Conservation (phyloP, 164 flowering plant species). For the Akebia trifoliata region DNA sequence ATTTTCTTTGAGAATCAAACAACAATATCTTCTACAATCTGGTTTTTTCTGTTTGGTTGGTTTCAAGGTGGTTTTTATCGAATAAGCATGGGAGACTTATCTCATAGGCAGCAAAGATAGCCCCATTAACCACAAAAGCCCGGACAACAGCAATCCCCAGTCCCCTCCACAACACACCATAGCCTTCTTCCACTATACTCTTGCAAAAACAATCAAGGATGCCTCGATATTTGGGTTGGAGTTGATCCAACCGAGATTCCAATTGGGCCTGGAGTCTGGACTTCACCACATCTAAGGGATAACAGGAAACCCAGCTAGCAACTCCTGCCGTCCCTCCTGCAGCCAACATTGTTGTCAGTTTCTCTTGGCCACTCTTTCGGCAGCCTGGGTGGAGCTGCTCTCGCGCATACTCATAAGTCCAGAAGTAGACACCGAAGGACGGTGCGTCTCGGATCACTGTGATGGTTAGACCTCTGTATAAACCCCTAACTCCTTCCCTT, state of each 20-base stretch:
- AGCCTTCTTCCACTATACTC: slow-evolving; percentile 66
- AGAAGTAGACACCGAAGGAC: slow-evolving; percentile 66
- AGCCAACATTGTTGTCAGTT: slow-evolving; percentile 56
- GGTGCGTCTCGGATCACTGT: slow-evolving; percentile 81
- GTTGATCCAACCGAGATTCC: slow-evolving; percentile 3
- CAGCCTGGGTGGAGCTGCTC: slow-evolving; percentile 87
- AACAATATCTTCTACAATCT: background rate
- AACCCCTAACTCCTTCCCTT: slow-evolving; percentile 58
- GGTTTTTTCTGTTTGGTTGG: slow-evolving; percentile 18
- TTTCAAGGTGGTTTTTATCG: slow-evolving; percentile 24
- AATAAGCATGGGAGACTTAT: slow-evolving; percentile 50
- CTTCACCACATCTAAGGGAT: slow-evolving; percentile 83
- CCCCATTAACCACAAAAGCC: slow-evolving; percentile 86
- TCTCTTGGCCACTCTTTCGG: slow-evolving; percentile 61
- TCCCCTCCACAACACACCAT: slow-evolving; percentile 65
- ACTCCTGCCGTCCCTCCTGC: slow-evolving; percentile 93
- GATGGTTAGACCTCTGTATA: slow-evolving; percentile 66
- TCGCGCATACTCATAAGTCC: slow-evolving; percentile 72
- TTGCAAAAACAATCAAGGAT: slow-evolving; percentile 61
- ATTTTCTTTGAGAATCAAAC: too few relatives aligned
- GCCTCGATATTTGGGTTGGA: slow-evolving; percentile 46
- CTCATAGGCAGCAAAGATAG: slow-evolving; percentile 80
- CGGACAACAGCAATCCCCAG: slow-evolving; percentile 71
- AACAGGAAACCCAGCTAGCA: slow-evolving; percentile 76
- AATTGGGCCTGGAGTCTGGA: slow-evolving; percentile 72